Evolutionary conservation across 257 asterid species (phyloP).

Genomic region (Parsonsia alboflavescens): DNA sequence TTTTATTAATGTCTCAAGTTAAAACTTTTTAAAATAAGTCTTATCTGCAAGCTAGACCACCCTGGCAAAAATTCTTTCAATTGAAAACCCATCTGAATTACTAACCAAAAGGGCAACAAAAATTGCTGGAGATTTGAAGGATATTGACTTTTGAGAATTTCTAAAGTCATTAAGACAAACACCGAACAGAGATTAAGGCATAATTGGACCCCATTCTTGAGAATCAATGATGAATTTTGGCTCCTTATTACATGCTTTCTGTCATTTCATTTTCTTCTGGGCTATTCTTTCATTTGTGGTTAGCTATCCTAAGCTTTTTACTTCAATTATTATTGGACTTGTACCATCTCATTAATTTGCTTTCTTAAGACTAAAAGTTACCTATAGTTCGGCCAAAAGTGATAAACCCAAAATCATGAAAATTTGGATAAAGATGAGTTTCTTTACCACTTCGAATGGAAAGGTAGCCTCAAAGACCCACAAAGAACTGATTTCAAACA

Average conservation of each 20-base stretch:
- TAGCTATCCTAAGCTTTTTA: not conserved
- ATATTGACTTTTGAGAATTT: not conserved
- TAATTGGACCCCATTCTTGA: not conserved
- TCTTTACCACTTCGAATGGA: constrained; percentile 17
- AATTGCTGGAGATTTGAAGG: not conserved
- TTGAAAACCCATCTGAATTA: not conserved
- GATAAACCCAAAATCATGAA: constrained; percentile 7
- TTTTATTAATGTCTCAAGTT: too few relatives aligned
- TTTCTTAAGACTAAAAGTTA: constrained; percentile 19
- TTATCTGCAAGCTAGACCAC: not conserved
- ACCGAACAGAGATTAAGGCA: not conserved
- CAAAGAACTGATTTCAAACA: not conserved
- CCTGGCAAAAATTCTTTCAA: not conserved
- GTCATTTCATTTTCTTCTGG: constrained; percentile 11
- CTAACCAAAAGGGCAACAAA: not conserved
- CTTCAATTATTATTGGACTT: constrained; percentile 5
- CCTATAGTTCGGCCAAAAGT: constrained; percentile 24
- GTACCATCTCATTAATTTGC: constrained; percentile 9
- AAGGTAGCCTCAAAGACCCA: constrained; percentile 12
- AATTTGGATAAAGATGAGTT: constrained; percentile 22
- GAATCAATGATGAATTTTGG: not conserved
- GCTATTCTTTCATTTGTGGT: not conserved
- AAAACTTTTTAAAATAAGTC: not conserved
- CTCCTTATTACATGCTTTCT: not conserved
- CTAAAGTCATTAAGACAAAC: not conserved